Evolutionary conservation across 2,329 filamentous ascomycete genomes (phyloP).

Genomic region (Hymenoscyphus scutula): DNA sequence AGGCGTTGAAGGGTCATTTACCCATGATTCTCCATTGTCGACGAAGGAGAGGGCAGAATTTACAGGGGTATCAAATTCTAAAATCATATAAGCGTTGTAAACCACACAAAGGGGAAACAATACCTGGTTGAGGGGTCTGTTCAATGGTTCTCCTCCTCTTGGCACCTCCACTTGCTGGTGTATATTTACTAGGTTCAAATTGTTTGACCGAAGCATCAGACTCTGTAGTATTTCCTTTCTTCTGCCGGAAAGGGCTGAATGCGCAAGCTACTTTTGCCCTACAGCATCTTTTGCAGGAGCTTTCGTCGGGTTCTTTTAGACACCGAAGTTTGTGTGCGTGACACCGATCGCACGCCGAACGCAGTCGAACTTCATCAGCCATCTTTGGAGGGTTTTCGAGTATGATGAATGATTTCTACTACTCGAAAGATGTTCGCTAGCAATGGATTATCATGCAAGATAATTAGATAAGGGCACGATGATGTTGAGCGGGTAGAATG

Average conservation of each 20-base stretch:
- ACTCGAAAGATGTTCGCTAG: no score
- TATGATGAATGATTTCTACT: no score
- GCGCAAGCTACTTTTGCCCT: constrained; percentile 43
- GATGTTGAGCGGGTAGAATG: background rate
- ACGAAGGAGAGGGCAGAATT: no score
- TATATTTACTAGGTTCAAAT: background rate
- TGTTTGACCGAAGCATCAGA: background rate
- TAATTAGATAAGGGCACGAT: no score
- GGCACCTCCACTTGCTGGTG: background rate
- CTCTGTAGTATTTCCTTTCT: constrained; percentile 17
- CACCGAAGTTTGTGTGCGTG: constrained; percentile 49
- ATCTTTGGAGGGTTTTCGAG: constrained; percentile 11
- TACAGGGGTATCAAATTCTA: no score
- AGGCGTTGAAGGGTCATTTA: no score
- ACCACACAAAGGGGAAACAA: background rate
- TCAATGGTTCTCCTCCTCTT: constrained; percentile 1
- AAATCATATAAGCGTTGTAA: no score
- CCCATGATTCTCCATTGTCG: no score
- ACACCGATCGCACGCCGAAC: constrained; percentile 44
- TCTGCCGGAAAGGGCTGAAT: constrained; percentile 42
- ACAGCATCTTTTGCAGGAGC: constrained; percentile 42
- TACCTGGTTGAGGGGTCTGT: background rate
- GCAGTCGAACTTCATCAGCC: constrained; percentile 25
- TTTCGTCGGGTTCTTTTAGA: constrained; percentile 39
- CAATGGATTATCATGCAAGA: no score